A percentile compares a stretch with the other conserved stretches of the same genome.
phyloP scores from a whole-genome alignment of 2,329 filamentous ascomycete genomes.

The Aspergillus sp. region DNA sequence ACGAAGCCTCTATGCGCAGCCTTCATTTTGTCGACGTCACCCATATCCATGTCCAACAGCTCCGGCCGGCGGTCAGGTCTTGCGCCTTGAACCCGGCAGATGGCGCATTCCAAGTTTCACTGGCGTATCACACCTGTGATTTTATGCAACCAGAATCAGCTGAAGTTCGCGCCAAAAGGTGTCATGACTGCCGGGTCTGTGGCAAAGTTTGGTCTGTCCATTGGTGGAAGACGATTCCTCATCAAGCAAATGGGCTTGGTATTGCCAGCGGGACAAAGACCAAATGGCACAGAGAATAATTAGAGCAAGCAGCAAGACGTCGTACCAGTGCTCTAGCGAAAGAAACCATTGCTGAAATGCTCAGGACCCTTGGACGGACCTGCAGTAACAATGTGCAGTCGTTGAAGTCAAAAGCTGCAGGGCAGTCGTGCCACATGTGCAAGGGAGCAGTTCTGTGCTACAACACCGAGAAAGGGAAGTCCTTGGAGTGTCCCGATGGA shows the following conservation, averaged over 20 bases:
- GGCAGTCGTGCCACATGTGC: not conserved
- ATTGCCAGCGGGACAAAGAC: constrained; percentile 9
- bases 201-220: not conserved
- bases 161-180: constrained; percentile 28
- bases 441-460: not conserved
- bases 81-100: constrained; percentile 20
- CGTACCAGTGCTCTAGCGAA: constrained; percentile 10
- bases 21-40: constrained; percentile 24
- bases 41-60: constrained; percentile 18
- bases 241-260: not conserved
- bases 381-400: no score
- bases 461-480: constrained; percentile 4
- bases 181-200: constrained; percentile 12
- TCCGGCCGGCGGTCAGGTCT: constrained; percentile 20
- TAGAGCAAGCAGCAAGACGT: constrained; percentile 10
- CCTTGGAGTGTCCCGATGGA: no score
- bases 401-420: not conserved
- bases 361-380: no score
- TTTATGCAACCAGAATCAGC: constrained; percentile 20
- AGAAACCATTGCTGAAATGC: constrained; percentile 11
- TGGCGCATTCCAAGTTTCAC: constrained; percentile 15
- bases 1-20: constrained; percentile 27
- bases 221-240: not conserved
- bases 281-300: constrained; percentile 8
- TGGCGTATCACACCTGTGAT: constrained; percentile 21